These are phyloP conservation scores for Pseudovirgaria hyperparasitica DNA, from an alignment of 2,329 filamentous ascomycete species.

Conservation along the genomic window DNA sequence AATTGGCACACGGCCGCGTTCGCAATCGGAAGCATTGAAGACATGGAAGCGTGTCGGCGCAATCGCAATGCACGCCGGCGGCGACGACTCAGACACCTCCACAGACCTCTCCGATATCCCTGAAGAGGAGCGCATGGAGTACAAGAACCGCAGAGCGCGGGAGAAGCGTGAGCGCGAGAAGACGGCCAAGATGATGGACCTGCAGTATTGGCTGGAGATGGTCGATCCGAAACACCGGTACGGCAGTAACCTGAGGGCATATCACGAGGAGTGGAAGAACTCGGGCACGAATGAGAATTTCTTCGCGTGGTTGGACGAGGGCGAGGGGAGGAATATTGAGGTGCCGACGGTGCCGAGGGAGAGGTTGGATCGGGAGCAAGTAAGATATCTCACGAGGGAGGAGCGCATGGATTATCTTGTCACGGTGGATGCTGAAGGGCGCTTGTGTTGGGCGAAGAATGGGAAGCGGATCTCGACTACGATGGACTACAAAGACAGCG, in stretches of 20 bases:
- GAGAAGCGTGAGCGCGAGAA: conserved; percentile 46
- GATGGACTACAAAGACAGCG: conserved; percentile 62
- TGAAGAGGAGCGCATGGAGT: conserved; percentile 19
- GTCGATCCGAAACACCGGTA: conserved; percentile 79
- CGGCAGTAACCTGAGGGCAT: conserved; percentile 66
- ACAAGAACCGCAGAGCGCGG: conserved; percentile 28
- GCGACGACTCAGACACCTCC: conserved; percentile 37
- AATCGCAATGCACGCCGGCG: conserved; percentile 59
- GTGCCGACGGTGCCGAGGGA: conserved; percentile 61
- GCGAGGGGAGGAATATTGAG: conserved; percentile 59
- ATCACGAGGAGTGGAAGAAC: conserved; percentile 75
- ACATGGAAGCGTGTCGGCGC: conserved; percentile 66
- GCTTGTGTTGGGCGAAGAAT: conserved; percentile 81
- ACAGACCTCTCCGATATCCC: conserved; percentile 31
- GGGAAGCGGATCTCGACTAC: conserved; percentile 65
- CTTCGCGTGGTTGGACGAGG: conserved; percentile 86
- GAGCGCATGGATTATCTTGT: conserved; percentile 74
- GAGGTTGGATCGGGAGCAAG: conserved; percentile 61
- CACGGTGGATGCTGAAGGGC: conserved; percentile 58
- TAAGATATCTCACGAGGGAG: conserved; percentile 72
- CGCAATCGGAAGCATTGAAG: conserved; percentile 35
- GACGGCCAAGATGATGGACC: conserved; percentile 65
- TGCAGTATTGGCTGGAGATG: conserved; percentile 80
- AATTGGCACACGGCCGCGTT: conserved; percentile 14
- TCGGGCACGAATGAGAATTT: conserved; percentile 71